Base-by-base conservation (phyloP, 2,329 filamentous ascomycete species). In the Neurospora sp. region DNA sequence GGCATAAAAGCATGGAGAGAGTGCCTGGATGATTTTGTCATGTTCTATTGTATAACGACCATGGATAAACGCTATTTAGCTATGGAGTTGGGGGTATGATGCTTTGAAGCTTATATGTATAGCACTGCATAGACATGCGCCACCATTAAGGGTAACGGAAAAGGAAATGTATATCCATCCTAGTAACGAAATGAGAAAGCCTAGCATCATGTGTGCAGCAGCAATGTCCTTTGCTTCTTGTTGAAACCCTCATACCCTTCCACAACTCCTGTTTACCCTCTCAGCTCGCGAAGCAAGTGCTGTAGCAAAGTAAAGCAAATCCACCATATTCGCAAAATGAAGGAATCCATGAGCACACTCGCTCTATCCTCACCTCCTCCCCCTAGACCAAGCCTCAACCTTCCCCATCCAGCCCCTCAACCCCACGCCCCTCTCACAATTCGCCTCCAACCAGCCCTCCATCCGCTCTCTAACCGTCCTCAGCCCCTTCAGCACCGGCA, bases 371-470 rank as follows among this genome's bases (percentile, higher is more conserved):
- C 69, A 80, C 74, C 72, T 77, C 72, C 77, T 76, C 10, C 76
- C 74, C 76, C 78, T 82, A 1, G 82, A 79, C 77, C 81, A 81
- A 2, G 77, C 81, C 81, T 91, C 88, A 15, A 91, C 80, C 77
- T 88, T 91, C 71, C 85, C 85, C 74, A 97, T 84, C 41, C 89
- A 81, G 33, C 84, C 88, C 79, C 92, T 91, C 77, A 97, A 83
- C 66, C 92, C 80, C 77, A 91, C 81, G 0, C 94, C 94, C 76
- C 89, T 91, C 82, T 97, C 94, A 73, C 91, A 91, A 79, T 96
- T 96, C 10, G 79, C 85, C 80, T 91, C 89, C 69, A 98, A 81
- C 91, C 92, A 97, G 2, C 70, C 77, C 82, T 97, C 94, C 93
- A 98, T 97, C 77, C 84, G 84, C 81, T 92, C 88, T 72, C 95